Percentiles rank a stretch among this genome's conserved stretches.
Conservation (phyloP, 1,139 yeast genomes). For the Kodamaea arcana region DNA sequence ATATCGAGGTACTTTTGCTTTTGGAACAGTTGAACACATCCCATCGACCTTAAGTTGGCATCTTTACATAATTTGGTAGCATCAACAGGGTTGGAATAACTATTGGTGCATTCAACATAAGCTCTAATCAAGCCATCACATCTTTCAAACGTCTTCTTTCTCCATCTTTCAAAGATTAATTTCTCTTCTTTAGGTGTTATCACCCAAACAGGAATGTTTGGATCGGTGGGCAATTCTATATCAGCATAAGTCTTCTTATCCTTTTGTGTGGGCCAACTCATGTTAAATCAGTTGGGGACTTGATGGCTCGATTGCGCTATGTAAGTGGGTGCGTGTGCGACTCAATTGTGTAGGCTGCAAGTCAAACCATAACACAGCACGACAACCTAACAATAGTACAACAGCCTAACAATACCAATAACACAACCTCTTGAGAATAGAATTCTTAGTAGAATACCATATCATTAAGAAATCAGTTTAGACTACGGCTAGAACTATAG, state of each 20-base stretch:
- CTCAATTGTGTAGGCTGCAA: too few species aligned
- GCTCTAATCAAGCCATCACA: constrained; percentile 66
- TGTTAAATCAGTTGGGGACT: constrained; percentile 1
- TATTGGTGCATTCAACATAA: constrained; percentile 39
- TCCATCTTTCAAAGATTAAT: constrained; percentile 73
- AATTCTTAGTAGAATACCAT: too few species aligned
- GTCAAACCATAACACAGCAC: too few species aligned
- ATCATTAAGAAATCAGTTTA: too few species aligned
- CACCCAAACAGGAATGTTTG: constrained; percentile 73
- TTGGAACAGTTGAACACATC: constrained; percentile 67
- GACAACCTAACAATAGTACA: too few species aligned
- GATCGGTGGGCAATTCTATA: constrained; percentile 41
- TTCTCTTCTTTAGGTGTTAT: constrained; percentile 84
- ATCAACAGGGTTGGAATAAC: constrained; percentile 46
- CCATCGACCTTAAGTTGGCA: constrained; percentile 28
- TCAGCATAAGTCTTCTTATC: constrained; percentile 36
- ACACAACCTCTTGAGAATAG: too few species aligned
- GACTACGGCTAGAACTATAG: too few species aligned
- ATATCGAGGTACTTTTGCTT: constrained; percentile 64
- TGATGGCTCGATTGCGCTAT: background rate
- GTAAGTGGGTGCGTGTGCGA: too few species aligned
- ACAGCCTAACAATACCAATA: too few species aligned
- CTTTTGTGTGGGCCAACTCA: constrained; percentile 13
- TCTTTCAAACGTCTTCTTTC: constrained; percentile 62
- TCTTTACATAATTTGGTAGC: constrained; percentile 54